phyloP scores from a whole-genome alignment of 345 rosid species.

The Geranium brycei region DNA sequence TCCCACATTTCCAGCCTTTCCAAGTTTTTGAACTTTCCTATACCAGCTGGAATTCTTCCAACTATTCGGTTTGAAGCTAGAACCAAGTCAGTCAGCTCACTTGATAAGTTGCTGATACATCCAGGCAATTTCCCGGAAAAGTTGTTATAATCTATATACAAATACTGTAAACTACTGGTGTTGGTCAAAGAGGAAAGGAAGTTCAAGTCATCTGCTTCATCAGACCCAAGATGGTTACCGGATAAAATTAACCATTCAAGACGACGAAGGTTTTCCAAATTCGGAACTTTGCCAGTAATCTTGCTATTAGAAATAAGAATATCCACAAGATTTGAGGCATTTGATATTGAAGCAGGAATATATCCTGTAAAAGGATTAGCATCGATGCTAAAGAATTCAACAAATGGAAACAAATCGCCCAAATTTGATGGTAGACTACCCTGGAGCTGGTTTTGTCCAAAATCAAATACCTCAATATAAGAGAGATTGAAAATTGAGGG shows the following conservation, averaged over 20 bases:
- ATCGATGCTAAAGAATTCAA: background rate
- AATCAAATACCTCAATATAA: background rate
- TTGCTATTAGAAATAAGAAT: constrained; percentile 1
- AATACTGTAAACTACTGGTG: background rate
- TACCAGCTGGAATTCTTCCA: constrained; percentile 10
- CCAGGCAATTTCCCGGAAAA: constrained; percentile 9
- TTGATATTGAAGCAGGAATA: constrained; percentile 15
- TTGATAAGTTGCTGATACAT: constrained; percentile 10
- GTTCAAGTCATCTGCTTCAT: constrained; percentile 9
- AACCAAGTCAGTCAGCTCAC: background rate
- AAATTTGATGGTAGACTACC: constrained; percentile 14
- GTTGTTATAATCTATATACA: background rate
- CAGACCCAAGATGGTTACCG: constrained; percentile 10
- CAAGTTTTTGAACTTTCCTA: background rate
- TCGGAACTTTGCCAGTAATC: constrained; percentile 10
- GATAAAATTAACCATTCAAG: constrained; percentile 2
- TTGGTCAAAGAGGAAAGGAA: constrained; percentile 11
- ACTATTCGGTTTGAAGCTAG: background rate
- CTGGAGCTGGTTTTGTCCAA: constrained; percentile 10
- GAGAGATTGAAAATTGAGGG: constrained; percentile 12
- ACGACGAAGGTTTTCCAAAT: constrained; percentile 5
- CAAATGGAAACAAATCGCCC: constrained; percentile 10
- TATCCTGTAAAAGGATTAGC: constrained; percentile 5
- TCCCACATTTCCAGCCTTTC: background rate
- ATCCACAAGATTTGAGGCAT: constrained; percentile 8